phyloP scores from a whole-genome alignment of 352 stramenopile genomes.

The Phytophthora cajani region DNA sequence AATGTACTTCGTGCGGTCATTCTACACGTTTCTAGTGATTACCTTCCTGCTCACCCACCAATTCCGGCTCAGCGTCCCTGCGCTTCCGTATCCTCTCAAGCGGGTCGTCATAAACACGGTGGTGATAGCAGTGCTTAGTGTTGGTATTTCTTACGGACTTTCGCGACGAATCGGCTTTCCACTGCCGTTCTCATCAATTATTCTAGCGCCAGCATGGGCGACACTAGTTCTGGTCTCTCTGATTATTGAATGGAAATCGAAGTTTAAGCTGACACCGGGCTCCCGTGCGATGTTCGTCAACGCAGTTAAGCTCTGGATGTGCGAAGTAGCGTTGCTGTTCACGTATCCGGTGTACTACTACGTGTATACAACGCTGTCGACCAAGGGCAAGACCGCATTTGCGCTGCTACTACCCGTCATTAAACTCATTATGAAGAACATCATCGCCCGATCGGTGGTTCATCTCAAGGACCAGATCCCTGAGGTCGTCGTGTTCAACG shows the following conservation, averaged over 20 bases:
- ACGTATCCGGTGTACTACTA: neutral
- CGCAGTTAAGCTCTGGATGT: neutral
- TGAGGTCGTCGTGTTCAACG: slow-evolving; percentile 1
- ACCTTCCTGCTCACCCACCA: neutral
- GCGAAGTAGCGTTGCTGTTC: neutral
- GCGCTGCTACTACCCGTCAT: neutral
- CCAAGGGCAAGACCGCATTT: neutral
- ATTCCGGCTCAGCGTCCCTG: neutral
- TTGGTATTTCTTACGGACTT: neutral
- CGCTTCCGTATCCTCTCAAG: neutral
- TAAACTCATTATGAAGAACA: neutral
- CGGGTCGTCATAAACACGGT: neutral
- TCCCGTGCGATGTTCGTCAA: neutral
- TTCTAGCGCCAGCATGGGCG: neutral
- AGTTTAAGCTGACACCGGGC: neutral
- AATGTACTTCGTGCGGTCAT: neutral
- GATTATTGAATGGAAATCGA: neutral
- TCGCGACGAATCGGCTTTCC: neutral
- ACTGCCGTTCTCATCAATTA: neutral
- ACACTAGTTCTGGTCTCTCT: neutral
- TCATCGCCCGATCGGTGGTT: neutral
- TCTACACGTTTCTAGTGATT: neutral
- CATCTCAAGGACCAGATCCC: neutral
- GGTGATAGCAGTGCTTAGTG: neutral
- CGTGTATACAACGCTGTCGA: neutral